A percentile compares a stretch with the other conserved stretches of the same genome.
Evolutionary conservation across 2,329 filamentous ascomycete genomes (phyloP).

Genomic region (Colletotrichum gigasporum): DNA sequence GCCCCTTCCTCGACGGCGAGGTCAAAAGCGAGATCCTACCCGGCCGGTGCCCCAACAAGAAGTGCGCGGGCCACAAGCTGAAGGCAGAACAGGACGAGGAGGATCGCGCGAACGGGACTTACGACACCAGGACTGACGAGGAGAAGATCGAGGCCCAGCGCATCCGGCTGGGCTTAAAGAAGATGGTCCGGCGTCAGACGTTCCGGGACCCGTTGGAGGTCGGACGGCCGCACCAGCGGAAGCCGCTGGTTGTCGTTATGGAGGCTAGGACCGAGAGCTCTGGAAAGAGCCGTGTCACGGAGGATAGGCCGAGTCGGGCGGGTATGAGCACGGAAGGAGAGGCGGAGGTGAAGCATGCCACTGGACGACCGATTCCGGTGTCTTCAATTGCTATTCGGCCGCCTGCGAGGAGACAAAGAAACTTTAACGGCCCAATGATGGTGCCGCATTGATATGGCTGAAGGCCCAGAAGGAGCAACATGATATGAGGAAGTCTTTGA

Average conservation of each 20-base stretch:
- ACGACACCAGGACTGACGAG: constrained; percentile 85
- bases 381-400: background rate
- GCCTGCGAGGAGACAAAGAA: constrained; percentile 1
- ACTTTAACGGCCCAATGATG: constrained; percentile 21
- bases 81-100: background rate
- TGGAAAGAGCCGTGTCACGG: background rate
- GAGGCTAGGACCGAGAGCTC: constrained; percentile 1
- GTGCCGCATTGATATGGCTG: constrained; percentile 5
- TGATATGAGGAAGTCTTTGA: no score
- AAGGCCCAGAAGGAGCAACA: no score
- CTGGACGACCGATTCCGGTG: background rate
- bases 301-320: background rate
- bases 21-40: constrained; percentile 22
- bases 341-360: background rate
- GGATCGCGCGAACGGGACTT: constrained; percentile 54
- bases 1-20: constrained; percentile 19
- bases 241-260: constrained; percentile 2
- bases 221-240: constrained; percentile 23
- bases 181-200: background rate
- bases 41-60: constrained; percentile 23
- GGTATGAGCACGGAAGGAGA: background rate
- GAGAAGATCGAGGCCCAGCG: constrained; percentile 81
- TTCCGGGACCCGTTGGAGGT: constrained; percentile 23
- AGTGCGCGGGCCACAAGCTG: constrained; percentile 6
- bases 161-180: constrained; percentile 17